Conservation (phyloP, 2,329 filamentous ascomycete species). For the Immersiporthe knoxdaviesiana region DNA sequence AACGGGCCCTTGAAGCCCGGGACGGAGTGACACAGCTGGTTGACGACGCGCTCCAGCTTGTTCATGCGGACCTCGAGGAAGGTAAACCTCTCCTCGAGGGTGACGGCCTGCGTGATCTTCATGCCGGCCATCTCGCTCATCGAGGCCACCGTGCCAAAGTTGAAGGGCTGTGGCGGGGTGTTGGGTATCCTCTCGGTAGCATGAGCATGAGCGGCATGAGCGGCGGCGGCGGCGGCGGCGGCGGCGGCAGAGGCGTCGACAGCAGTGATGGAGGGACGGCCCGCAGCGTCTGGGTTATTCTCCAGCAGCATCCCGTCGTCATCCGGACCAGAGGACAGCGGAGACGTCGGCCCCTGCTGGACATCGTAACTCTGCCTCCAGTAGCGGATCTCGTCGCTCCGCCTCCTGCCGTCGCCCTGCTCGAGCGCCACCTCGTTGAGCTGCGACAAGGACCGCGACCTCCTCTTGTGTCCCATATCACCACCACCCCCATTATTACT, state of each 20-base stretch:
- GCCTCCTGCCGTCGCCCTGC: slow-evolving; percentile 37
- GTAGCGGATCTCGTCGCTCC: slow-evolving; percentile 66
- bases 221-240: too few species aligned
- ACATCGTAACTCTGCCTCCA: slow-evolving; percentile 64
- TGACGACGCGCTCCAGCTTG: slow-evolving; percentile 57
- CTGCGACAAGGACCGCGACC: slow-evolving; percentile 63
- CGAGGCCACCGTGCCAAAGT: slow-evolving; percentile 53
- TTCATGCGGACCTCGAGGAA: slow-evolving; percentile 56
- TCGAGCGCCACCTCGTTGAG: slow-evolving; percentile 45
- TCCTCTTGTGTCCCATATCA: slow-evolving; percentile 49
- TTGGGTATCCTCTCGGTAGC: slow-evolving; percentile 38
- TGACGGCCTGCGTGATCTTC: slow-evolving; percentile 61
- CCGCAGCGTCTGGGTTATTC: slow-evolving; percentile 32
- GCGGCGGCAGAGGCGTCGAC: slow-evolving; percentile 35
- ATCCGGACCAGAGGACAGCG: slow-evolving; percentile 45
- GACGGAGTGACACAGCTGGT: slow-evolving; percentile 52
- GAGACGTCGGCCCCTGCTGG: slow-evolving; percentile 51
- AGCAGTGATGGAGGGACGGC: slow-evolving; percentile 37
- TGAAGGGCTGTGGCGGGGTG: slow-evolving; percentile 55
- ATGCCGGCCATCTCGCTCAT: slow-evolving; percentile 55
- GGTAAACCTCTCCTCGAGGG: slow-evolving; percentile 56
- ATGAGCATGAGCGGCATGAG: neutral
- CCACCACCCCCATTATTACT: slow-evolving; percentile 36
- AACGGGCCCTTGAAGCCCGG: slow-evolving; percentile 43
- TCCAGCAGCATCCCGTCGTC: slow-evolving; percentile 20